phyloP scores from a whole-genome alignment of 257 asterid species.

The Solanum dulcamara region DNA sequence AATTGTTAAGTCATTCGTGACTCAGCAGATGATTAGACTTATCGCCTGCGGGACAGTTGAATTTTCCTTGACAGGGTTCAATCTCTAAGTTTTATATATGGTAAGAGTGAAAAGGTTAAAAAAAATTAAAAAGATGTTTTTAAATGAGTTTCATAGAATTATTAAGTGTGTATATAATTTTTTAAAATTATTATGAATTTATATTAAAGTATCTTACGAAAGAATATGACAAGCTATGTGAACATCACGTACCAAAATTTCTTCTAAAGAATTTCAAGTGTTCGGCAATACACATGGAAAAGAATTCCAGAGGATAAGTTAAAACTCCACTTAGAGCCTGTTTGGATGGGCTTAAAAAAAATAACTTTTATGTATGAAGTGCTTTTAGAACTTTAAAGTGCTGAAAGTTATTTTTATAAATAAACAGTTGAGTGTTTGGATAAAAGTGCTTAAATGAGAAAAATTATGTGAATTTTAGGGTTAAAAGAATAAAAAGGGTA shows the following conservation, averaged over 20 bases:
- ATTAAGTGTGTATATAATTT: background rate
- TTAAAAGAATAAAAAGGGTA: too few species aligned
- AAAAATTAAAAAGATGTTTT: background rate
- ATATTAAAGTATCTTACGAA: background rate
- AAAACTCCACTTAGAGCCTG: too few species aligned
- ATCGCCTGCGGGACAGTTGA: background rate
- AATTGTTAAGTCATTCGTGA: constrained; percentile 21
- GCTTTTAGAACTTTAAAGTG: too few species aligned
- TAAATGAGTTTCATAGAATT: background rate
- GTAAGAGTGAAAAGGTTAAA: background rate
- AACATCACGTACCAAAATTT: background rate
- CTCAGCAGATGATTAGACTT: constrained; percentile 14
- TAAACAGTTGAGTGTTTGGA: too few species aligned
- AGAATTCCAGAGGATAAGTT: background rate
- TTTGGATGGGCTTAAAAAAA: too few species aligned
- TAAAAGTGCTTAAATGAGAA: too few species aligned
- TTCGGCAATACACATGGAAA: too few species aligned
- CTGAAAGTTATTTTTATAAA: too few species aligned
- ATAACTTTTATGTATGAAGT: too few species aligned
- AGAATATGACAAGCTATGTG: background rate
- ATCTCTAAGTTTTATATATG: background rate
- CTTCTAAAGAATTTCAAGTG: too few species aligned
- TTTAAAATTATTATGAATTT: background rate
- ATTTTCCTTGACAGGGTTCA: background rate
- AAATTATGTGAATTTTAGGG: too few species aligned